phyloP scores from a whole-genome alignment of 1,284 basidiomycete genomes.

The Entoloma clypeatum region DNA sequence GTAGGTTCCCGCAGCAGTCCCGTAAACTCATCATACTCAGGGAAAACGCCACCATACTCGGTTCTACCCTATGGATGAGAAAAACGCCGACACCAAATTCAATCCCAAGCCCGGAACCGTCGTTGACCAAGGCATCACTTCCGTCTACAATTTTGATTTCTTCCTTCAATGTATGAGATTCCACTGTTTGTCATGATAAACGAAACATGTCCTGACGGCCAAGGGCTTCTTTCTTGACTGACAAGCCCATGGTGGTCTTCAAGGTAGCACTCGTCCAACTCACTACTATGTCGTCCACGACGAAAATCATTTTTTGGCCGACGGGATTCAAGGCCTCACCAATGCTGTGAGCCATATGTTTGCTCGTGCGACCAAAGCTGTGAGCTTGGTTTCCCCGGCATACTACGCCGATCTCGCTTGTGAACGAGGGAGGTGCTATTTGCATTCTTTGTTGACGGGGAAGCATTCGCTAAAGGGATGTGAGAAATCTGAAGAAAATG shows the following conservation, averaged over 20 bases:
- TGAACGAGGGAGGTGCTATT: constrained; percentile 72
- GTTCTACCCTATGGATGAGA: constrained; percentile 65
- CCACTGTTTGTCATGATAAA: too few relatives aligned
- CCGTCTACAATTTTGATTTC: constrained; percentile 74
- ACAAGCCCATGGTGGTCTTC: constrained; percentile 62
- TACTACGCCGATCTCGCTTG: constrained; percentile 77
- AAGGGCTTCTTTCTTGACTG: background rate
- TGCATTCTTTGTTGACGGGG: constrained; percentile 65
- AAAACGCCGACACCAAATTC: constrained; percentile 54
- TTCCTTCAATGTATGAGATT: constrained; percentile 62
- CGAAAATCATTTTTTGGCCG: constrained; percentile 63
- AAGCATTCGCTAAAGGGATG: constrained; percentile 34
- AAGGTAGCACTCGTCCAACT: constrained; percentile 65
- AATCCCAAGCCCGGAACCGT: constrained; percentile 75
- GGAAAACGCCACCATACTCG: constrained; percentile 82
- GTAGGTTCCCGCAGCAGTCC: background rate
- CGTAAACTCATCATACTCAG: constrained; percentile 16
- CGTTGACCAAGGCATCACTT: constrained; percentile 66
- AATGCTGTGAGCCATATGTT: constrained; percentile 73
- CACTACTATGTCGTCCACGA: constrained; percentile 78
- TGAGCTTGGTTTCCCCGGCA: constrained; percentile 71
- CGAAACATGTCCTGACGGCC: background rate
- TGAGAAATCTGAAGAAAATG: constrained; percentile 46
- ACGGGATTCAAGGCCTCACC: constrained; percentile 60
- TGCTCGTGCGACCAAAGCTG: constrained; percentile 75